Base-by-base conservation (phyloP, 768 basidiomycete species). In the Leccinum imitatum region DNA sequence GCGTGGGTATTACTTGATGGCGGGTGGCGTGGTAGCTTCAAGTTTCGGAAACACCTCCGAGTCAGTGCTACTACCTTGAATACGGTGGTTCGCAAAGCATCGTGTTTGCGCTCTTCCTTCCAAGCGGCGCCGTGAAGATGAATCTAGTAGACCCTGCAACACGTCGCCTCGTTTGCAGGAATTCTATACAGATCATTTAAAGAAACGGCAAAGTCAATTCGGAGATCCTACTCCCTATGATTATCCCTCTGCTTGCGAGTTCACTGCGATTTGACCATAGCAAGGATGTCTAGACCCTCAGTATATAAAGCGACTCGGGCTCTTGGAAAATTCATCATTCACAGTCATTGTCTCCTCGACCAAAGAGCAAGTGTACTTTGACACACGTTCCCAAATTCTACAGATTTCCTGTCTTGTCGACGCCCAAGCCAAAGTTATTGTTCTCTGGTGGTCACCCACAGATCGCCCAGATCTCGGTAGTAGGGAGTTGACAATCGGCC, bases 371-470 rank as follows among this genome's bases (percentile, higher is more conserved):
- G 77, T 80, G 15, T 96, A 95, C 73, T 97, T 93, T 71, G 92
- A 95, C 65, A 71, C 76, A 82, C 35, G 74, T 90, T 51, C 83
- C 87, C 30, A 90, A 89, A 68, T 80, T 95, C 23, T 70, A 80
- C 8, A 90, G 87, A 69, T 96, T 96, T 77, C 97, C 97, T 0
- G 82, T 97, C 54, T 77, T 98, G 61, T 86, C 87, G 6, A 91
- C 95, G 87, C 82, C 87, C n/a, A 89, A 77, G 81, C 86, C n/a
- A 89, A 81, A 63, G 95, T 98, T 67, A 86, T 92, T 69, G 80
- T 98, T 3, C 79, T 99, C 3, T 99, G 97, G 97, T 99, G 97
- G 97, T 96, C 97, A 13, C 82, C 89, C 3, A 85, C 88, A 3
- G 86, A 92, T 30, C 83, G 84, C 19, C 95, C 96, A 4, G 97